phyloP scores from a whole-genome alignment of 441 rosid species.

The Arabidopsis lyrata region DNA sequence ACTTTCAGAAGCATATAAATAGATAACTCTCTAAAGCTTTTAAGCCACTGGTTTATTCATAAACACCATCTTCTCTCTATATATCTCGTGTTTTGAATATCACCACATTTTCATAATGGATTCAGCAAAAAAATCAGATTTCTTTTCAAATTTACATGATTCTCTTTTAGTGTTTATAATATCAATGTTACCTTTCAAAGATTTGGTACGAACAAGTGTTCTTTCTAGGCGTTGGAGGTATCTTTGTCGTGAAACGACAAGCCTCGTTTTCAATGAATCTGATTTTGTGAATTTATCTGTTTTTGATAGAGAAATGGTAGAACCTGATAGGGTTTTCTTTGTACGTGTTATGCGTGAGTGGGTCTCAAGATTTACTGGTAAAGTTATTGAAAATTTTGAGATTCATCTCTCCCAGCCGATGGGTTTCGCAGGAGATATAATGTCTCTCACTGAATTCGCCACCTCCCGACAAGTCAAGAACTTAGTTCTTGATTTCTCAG shows the following conservation, averaged over 20 bases:
- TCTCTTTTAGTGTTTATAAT: not conserved
- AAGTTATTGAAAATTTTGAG: not conserved
- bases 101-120: not conserved
- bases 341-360: not conserved
- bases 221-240: not conserved
- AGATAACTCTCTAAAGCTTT: not conserved
- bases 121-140: not conserved
- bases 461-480: not conserved
- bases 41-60: not conserved
- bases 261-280: not conserved
- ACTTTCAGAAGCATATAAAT: not conserved
- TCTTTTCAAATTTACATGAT: not conserved
- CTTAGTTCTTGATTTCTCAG: not conserved
- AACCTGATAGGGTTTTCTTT: not conserved
- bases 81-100: not conserved
- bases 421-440: not conserved
- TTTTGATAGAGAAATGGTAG: not conserved
- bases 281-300: not conserved
- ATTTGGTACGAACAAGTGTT: not conserved
- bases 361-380: not conserved
- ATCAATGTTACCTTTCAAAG: not conserved
- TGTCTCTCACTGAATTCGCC: not conserved
- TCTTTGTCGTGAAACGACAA: not conserved
- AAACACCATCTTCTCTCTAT: not conserved
- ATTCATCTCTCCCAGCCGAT: not conserved